Conservation (phyloP, 2,329 filamentous ascomycete genomes). For the Clonostachys rosea region DNA sequence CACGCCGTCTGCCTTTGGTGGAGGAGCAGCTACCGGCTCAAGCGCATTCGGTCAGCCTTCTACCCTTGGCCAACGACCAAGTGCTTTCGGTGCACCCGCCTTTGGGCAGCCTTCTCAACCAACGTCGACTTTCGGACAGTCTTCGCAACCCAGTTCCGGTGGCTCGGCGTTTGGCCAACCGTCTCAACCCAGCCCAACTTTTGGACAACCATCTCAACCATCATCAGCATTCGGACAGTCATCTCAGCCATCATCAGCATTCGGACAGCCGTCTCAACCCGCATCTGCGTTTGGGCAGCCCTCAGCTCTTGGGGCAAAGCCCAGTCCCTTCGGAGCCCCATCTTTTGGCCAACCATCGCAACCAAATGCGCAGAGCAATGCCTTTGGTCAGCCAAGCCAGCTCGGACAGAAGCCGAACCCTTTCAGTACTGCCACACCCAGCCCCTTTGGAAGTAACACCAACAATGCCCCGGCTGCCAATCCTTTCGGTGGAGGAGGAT, state of each 20-base stretch:
- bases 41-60: slow-evolving; percentile 30
- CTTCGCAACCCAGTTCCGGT: slow-evolving; percentile 17
- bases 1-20: slow-evolving; percentile 21
- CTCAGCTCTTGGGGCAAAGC: slow-evolving; percentile 25
- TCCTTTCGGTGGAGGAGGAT: neutral
- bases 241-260: slow-evolving; percentile 12
- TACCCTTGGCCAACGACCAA: slow-evolving; percentile 20
- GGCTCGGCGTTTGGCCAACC: too few species aligned
- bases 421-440: slow-evolving; percentile 6
- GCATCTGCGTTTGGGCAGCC: slow-evolving; percentile 28
- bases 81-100: slow-evolving; percentile 24
- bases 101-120: slow-evolving; percentile 28
- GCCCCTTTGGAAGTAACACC: slow-evolving; percentile 5
- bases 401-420: slow-evolving; percentile 12
- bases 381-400: slow-evolving; percentile 5
- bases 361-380: slow-evolving; percentile 2
- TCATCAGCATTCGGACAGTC: neutral
- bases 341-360: slow-evolving; percentile 22
- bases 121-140: slow-evolving; percentile 24
- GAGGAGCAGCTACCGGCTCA: neutral
- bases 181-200: too few species aligned
- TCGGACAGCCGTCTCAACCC: slow-evolving; percentile 20
- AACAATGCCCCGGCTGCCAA: slow-evolving; percentile 2
- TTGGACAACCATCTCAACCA: too few species aligned
- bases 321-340: slow-evolving; percentile 8